Conservation (phyloP, 1,139 yeast species). For the Hemisphaericaspora subhashii region DNA sequence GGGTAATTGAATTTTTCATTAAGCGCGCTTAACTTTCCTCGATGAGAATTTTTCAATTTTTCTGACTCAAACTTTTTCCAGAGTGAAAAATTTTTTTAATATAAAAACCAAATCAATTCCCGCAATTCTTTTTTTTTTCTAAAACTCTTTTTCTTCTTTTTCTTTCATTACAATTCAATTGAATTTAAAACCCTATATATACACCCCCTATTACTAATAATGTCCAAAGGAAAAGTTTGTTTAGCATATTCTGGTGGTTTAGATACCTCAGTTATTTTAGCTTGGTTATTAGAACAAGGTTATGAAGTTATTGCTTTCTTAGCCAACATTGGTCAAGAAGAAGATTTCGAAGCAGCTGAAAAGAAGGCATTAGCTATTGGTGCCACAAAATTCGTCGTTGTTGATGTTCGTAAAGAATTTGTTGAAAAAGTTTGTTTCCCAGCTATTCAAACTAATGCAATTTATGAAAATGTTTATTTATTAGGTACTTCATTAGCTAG, state of each 20-base stretch:
- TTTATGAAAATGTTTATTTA: conserved; percentile 93
- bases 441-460: conserved; percentile 95
- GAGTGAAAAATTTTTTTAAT: conserved; percentile 5
- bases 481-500: conserved; percentile 97
- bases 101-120: conserved; percentile 2
- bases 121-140: conserved; percentile 22
- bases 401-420: conserved; percentile 89
- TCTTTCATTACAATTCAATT: conserved; percentile 7
- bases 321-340: conserved; percentile 99
- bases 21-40: conserved; percentile 42
- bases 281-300: conserved; percentile 97
- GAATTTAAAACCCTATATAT: conserved; percentile 6
- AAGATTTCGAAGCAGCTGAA: conserved; percentile 96
- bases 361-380: conserved; percentile 95
- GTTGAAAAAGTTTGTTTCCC: conserved; percentile 93
- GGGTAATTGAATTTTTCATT: conserved; percentile 28
- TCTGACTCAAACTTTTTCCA: conserved; percentile 1
- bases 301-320: conserved; percentile 97
- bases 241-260: conserved; percentile 99
- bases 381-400: conserved; percentile 92
- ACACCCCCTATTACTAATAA: conserved; percentile 24
- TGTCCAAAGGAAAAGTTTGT: conserved; percentile 98
- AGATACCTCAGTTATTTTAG: conserved; percentile 95
- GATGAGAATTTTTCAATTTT: conserved; percentile 6
- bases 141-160: conserved; percentile 8